Percentiles rank a stretch among this genome's conserved stretches.
These are phyloP conservation scores for Cunninghamia lanceolata DNA, from an alignment of 75 land plant genomes.

Conservation along the genomic window DNA sequence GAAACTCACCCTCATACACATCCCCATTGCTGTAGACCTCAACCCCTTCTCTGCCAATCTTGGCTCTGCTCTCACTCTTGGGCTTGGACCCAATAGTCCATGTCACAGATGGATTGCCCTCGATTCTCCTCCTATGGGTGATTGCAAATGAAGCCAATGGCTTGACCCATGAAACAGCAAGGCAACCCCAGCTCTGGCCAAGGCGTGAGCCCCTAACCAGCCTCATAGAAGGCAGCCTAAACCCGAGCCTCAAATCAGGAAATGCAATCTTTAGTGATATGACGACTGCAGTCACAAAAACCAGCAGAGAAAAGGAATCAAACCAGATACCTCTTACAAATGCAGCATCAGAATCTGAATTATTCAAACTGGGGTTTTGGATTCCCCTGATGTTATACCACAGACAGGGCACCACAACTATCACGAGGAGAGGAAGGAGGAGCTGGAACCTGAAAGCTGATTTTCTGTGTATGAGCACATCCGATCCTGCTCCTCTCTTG, in stretches of 20 bases:
- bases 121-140: background rate
- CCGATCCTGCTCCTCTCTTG: conserved; percentile 2
- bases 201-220: background rate
- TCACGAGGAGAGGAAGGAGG: conserved; percentile 34
- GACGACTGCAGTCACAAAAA: conserved; percentile 34
- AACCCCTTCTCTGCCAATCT: conserved; percentile 36
- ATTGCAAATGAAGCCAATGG: conserved; percentile 9
- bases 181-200: conserved; percentile 29
- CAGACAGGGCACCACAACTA: conserved; percentile 35
- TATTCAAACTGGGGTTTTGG: background rate
- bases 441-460: conserved; percentile 24
- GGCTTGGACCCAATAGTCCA: conserved; percentile 63
- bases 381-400: conserved; percentile 34
- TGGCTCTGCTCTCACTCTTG: conserved; percentile 20
- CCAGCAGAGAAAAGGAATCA: conserved; percentile 24
- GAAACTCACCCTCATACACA: conserved; percentile 70
- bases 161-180: conserved; percentile 19
- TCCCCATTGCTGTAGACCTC: conserved; percentile 70
- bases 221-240: conserved; percentile 8
- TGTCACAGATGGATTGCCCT: conserved; percentile 32
- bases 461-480: background rate
- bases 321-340: conserved; percentile 16
- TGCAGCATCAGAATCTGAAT: conserved; percentile 16
- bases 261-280: conserved; percentile 24
- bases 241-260: conserved; percentile 24